Evolutionary conservation across 1,139 yeast genomes (phyloP).

Genomic region (Yamadazyma trypodendri): DNA sequence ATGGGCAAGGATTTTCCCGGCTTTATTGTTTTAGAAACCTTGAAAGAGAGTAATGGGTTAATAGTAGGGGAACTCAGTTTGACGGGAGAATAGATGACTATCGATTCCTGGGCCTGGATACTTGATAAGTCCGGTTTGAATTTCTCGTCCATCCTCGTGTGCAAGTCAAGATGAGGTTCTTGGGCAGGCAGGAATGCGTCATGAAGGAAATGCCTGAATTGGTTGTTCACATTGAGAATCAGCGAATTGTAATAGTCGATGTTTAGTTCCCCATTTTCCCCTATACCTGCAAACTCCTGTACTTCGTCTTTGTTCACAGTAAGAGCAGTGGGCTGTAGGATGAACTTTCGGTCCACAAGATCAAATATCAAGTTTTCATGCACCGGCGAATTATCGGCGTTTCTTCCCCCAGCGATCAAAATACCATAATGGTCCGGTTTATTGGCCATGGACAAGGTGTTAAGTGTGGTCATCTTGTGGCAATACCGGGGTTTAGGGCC

Average conservation of each 20-base stretch:
- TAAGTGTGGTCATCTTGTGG: constrained; percentile 50
- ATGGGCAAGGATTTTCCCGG: constrained; percentile 32
- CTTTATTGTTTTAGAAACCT: constrained; percentile 34
- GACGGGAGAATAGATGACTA: constrained; percentile 39
- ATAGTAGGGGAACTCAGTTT: constrained; percentile 15
- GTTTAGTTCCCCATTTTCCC: constrained; percentile 15
- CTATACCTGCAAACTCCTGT: constrained; percentile 18
- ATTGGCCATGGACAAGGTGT: constrained; percentile 41
- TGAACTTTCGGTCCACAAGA: constrained; percentile 46
- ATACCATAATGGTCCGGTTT: constrained; percentile 53
- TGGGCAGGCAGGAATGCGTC: constrained; percentile 8
- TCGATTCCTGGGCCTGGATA: constrained; percentile 22
- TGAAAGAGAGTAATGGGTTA: constrained; percentile 40
- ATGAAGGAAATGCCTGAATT: constrained; percentile 21
- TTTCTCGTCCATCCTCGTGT: not conserved
- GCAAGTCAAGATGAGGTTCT: not conserved
- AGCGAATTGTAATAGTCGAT: constrained; percentile 35
- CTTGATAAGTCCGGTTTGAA: not conserved
- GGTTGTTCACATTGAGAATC: constrained; percentile 29
- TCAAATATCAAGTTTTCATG: constrained; percentile 53
- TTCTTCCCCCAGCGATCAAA: constrained; percentile 61
- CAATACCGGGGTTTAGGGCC: constrained; percentile 46
- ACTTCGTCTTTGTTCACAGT: constrained; percentile 4
- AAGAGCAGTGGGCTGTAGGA: constrained; percentile 23
- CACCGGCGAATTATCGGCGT: constrained; percentile 38